phyloP scores from a whole-genome alignment of 495 filamentous ascomycete species.

The Filosporella fistucella region DNA sequence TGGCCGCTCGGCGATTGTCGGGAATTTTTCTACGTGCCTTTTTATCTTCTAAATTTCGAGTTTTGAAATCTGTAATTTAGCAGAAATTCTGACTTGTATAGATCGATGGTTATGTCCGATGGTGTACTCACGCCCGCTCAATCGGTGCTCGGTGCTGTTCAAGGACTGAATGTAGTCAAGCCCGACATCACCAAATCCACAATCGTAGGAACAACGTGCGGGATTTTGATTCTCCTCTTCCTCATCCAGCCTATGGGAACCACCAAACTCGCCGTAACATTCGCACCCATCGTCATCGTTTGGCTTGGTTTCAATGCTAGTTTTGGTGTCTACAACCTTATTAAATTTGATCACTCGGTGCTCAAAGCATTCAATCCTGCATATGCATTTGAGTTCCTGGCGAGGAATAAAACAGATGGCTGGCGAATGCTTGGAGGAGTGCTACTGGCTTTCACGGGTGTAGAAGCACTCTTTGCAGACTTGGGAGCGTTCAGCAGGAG shows the following conservation, averaged over 20 bases:
- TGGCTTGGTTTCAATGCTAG: constrained; percentile 64
- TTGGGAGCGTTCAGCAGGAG: constrained; percentile 60
- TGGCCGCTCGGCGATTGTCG: too few relatives aligned
- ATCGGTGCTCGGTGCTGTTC: constrained; percentile 64
- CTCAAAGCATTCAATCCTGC: constrained; percentile 65
- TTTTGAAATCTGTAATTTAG: not conserved
- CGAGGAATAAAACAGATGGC: constrained; percentile 51
- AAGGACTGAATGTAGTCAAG: constrained; percentile 53
- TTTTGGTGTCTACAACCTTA: constrained; percentile 67
- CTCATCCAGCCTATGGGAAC: constrained; percentile 65
- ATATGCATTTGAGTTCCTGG: constrained; percentile 55
- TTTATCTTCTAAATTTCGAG: not conserved
- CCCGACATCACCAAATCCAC: constrained; percentile 43
- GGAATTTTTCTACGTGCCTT: too few relatives aligned
- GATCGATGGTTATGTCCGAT: constrained; percentile 57
- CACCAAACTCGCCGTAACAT: constrained; percentile 53
- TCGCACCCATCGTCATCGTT: constrained; percentile 67
- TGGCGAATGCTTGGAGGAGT: constrained; percentile 67
- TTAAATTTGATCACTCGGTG: constrained; percentile 54
- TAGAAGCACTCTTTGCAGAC: constrained; percentile 72
- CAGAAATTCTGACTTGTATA: not conserved
- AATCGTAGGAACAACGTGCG: constrained; percentile 63
- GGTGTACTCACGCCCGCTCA: constrained; percentile 68
- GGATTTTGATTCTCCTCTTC: constrained; percentile 64
- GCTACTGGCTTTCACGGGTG: constrained; percentile 66